Conservation (phyloP, 2,329 filamentous ascomycete genomes). For the Fusarium humuli region DNA sequence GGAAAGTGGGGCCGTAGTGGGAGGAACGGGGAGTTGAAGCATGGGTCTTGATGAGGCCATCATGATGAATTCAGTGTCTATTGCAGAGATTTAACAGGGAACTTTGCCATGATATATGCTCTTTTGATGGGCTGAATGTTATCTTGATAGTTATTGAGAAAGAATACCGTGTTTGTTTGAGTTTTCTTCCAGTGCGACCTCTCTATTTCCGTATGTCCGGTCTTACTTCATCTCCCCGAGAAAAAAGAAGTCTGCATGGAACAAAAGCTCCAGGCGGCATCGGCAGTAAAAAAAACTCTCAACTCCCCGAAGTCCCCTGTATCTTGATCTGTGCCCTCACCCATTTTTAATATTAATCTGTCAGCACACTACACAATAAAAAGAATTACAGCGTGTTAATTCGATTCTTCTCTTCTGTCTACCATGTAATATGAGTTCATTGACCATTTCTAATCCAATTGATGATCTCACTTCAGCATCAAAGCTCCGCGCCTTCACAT, state of each 20-base stretch:
- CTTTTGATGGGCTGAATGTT: fast-evolving
- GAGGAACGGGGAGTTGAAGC: conserved; percentile 31
- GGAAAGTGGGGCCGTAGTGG: conserved; percentile 27
- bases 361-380: not conserved
- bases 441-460: conserved; percentile 16
- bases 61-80: conserved; percentile 2
- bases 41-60: conserved; percentile 29
- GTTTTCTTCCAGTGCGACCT: not conserved
- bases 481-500: conserved; percentile 10
- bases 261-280: conserved; percentile 12
- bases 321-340: not conserved
- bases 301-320: conserved; percentile 35
- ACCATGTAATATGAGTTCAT: conserved; percentile 12
- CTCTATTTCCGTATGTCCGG: not conserved
- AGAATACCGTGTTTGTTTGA: not conserved
- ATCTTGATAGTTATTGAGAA: too few species aligned
- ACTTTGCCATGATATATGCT: too few species aligned
- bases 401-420: not conserved
- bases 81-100: not conserved
- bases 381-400: not conserved
- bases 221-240: conserved; percentile 20
- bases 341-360: not conserved
- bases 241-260: conserved; percentile 27
- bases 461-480: conserved; percentile 25
- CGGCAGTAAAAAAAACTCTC: not conserved